Evolutionary conservation across 1,284 basidiomycete genomes (phyloP), one percentile per base, ranked within the genome.

Genomic region (Irpex lacteus): DNA sequence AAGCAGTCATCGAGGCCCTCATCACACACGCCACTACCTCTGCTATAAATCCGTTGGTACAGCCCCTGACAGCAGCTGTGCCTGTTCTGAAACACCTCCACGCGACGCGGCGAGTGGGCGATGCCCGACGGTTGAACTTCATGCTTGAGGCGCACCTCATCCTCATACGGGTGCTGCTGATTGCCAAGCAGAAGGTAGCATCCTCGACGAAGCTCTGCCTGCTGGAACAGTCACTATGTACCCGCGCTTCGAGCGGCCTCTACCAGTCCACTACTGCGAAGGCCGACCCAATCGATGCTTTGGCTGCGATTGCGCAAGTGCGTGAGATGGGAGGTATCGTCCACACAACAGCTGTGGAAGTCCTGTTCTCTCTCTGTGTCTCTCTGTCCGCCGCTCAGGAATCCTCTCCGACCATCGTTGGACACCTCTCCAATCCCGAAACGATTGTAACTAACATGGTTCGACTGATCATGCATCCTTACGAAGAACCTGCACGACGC

Each of bases 11-110:
- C 5, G 88, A 92, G 65, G 82, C 85, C 0, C 79, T 94, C 53
- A 78, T 94, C 2, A 81, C 82, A 74, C 86, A 88, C 68, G 89
- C 91, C 0, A 88, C 90, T 5, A 86, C 87, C 9, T 87, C 90
- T 0, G 87, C 90, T 1, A 86, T 95, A 66, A 88, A 84, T 63
- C 94, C 94, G 0, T 79, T 95, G 19, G 82, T 95, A 58, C 82
- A 87, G 0, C 82, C 85, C 26, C 81, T 96, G 61, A 83, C 86
- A 1, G 81, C 83, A 0, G 91, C 87, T 4, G 80, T 81, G 15
- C 82, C 85, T 37, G 77, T 89, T 54, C 77, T 94, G 34, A 76
- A 80, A 40, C 82, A 83, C 34, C 76, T 95, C 26, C 85, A 88
- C 68, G 76, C 80, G 9, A 80, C 87, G 1, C 83, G 90, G 21